phyloP scores from a whole-genome alignment of 345 rosid genomes.

The Eucalyptus curtisii region DNA sequence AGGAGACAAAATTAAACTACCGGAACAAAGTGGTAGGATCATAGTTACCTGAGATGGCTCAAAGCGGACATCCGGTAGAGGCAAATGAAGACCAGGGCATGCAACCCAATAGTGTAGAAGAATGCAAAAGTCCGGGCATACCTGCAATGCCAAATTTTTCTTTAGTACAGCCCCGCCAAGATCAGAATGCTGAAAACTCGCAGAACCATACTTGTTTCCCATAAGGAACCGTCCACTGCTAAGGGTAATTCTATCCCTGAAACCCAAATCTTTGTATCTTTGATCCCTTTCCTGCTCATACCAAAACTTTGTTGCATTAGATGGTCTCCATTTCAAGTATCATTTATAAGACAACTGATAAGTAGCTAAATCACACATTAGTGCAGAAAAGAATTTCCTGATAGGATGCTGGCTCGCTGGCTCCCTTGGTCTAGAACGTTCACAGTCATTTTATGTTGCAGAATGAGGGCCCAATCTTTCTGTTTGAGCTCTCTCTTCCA shows the following conservation, averaged over 20 bases:
- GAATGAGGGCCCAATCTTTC: not conserved
- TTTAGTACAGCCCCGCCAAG: not conserved
- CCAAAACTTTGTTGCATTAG: not conserved
- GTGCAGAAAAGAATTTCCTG: not conserved
- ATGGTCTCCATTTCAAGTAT: not conserved
- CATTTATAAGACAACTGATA: not conserved
- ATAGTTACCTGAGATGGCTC: conserved; percentile 68
- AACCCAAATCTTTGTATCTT: conserved; percentile 89
- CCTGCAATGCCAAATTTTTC: conserved; percentile 19
- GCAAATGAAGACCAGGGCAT: conserved; percentile 81
- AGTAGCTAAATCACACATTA: not conserved
- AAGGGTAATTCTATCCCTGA: conserved; percentile 89
- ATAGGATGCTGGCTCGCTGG: not conserved
- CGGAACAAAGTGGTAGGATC: not conserved
- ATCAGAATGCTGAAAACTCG: not conserved
- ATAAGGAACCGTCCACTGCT: conserved; percentile 92
- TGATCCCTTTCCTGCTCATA: conserved; percentile 78
- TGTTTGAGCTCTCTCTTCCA: not conserved
- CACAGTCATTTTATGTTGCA: not conserved
- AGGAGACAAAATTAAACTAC: not conserved
- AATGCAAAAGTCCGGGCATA: conserved; percentile 88
- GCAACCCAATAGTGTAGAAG: conserved; percentile 89
- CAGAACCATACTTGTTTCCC: conserved; percentile 66
- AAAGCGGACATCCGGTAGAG: conserved; percentile 93
- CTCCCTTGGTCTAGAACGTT: not conserved